Percentiles rank a stretch among this genome's conserved stretches.
These are phyloP conservation scores for Hanseniaspora uvarum DNA, from an alignment of 1,139 yeast species.

Conservation along the genomic window DNA sequence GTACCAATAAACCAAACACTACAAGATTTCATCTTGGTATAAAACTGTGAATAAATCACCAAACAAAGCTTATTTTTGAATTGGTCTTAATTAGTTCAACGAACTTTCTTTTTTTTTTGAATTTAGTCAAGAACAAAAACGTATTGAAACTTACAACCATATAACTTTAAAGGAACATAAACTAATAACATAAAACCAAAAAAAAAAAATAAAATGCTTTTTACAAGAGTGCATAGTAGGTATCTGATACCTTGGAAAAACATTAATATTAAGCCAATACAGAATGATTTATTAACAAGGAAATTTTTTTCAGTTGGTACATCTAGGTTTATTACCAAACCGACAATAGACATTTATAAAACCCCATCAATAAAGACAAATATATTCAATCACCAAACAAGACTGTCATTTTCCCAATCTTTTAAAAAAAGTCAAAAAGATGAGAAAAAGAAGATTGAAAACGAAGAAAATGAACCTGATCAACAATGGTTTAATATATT, in stretches of 20 bases:
- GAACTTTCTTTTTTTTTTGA: too few relatives aligned
- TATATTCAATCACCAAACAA: not conserved
- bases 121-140: too few relatives aligned
- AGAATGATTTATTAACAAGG: not conserved
- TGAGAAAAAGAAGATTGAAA: not conserved
- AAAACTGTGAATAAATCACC: too few relatives aligned
- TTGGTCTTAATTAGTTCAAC: too few relatives aligned
- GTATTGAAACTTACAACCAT: not conserved
- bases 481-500: conserved; percentile 16
- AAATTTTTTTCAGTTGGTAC: not conserved
- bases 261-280: not conserved
- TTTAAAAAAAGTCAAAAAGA: not conserved
- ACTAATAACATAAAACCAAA: too few relatives aligned
- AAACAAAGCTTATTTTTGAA: too few relatives aligned
- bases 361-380: not conserved
- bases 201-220: too few relatives aligned
- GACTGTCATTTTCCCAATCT: not conserved
- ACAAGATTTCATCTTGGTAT: too few relatives aligned
- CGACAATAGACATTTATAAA: not conserved
- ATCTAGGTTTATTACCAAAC: not conserved
- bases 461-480: conserved; percentile 16
- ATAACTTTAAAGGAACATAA: too few relatives aligned
- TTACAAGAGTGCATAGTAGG: not conserved
- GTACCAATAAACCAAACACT: too few relatives aligned
- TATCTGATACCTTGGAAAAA: not conserved